Base-by-base conservation (phyloP, 2,329 filamentous ascomycete genomes). In the Fusarium tupiense region DNA sequence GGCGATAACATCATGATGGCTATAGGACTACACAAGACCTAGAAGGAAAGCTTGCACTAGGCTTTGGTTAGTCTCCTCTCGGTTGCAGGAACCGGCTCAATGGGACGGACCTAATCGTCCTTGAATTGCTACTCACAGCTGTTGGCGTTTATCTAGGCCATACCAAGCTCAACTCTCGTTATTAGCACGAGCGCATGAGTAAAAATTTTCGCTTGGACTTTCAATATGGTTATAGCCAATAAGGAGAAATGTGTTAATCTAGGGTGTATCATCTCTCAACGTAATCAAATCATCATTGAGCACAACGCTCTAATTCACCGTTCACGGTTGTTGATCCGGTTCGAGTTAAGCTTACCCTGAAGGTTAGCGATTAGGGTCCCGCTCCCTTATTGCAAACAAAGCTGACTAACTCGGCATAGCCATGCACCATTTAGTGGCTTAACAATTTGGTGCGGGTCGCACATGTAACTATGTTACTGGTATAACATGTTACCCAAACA, bases 11-110 rank as follows among this genome's bases (percentile, higher is more conserved):
- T 31, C 52, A n/a, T 56, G 24, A 56, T 6, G 7, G 13, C 6
- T 17, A 29, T 19, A 6, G 13, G 8, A 22, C 24, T 29, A n/a
- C 11, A 12, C 14, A n/a, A 2, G 20, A 29, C 2, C 2, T 26
- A 5, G 19, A 11, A 16, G 26, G 6, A 53, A 37, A 12, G 11
- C 12, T 52, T 3, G 17, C 8, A 13, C 17, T 52, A 10, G 6
- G 5, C 7, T 4, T 16, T 3, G 6, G 2, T 0, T 37, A 2
- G 9, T 5, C 19, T 20, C 13, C 2, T 16, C 9, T 53, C 9
- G 1, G 1, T 12, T 12, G 8, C 5, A 37, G 0, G 9, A 26
- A 8, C 1, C 0, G 7, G 12, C 6, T 37, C 5, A 12, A 6
- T 22, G 12, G 7, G 13, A 12, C 19, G 7, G 50, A 26, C 50